Base-by-base conservation (phyloP, 2,329 filamentous ascomycete genomes). In the Pyricularia grisea region DNA sequence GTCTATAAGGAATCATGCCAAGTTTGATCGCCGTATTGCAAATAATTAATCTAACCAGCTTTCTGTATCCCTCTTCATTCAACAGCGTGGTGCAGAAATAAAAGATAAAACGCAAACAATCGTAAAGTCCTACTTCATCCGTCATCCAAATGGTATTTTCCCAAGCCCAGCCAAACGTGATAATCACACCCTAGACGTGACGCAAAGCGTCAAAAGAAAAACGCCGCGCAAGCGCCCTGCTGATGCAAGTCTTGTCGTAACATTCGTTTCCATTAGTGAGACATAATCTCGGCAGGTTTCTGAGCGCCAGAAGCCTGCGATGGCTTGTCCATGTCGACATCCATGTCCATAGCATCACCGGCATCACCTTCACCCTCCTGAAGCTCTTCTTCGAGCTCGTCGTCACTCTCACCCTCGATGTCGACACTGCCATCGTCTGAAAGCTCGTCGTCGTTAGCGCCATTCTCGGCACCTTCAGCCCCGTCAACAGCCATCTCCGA, bases 401-500 rank as follows among this genome's bases (percentile, higher is more conserved):
- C 78, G 55, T 79, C 78, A 68, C 76, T 78, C 72, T 79, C 78
- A 70, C 77, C 77, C 72, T 79, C 78, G 58, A 79, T 77, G 64
- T 79, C 78, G 23, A 78, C 78, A 50, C 78, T 79, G 70, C 78
- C 78, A 58, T 79, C 78, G n/a, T 79, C 78, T 1, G 77, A 78
- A 68, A 79, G 72, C 68, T 79, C 77, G 64, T 78, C 78, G 55
- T 79, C 78, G 25, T 79, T 76, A 17, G 65, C 74, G 23, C 72
- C 77, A 50, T 73, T 73, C 60, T 75, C 76, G 9, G 68, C 76
- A 68, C 28, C 60, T 36, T 71, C 55, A 28, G 71, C 73, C 63
- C 77, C 77, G 20, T 76, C 73, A 28, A 76, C 76, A 10, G 73
- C 76, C 78, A 79, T 79, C 23, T 74, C 73, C 1, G 76, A 74